phyloP scores from a whole-genome alignment of 352 stramenopile genomes.

The Globisporangium ultimum region DNA sequence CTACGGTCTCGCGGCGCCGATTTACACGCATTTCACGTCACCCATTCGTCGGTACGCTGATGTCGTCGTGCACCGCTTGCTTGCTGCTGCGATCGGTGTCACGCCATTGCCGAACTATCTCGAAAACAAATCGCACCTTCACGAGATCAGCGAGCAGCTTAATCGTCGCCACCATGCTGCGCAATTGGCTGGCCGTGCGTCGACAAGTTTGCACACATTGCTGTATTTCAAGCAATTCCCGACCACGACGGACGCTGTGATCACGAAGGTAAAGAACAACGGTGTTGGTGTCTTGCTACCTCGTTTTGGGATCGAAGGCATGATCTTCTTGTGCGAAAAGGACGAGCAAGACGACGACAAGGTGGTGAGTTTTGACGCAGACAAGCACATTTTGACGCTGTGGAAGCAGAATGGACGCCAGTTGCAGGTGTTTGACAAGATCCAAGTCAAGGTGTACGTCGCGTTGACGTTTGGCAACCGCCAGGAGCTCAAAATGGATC shows the following conservation, averaged over 20 bases:
- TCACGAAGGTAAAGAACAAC: conserved; percentile 95
- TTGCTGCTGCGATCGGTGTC: conserved; percentile 96
- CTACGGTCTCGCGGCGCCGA: conserved; percentile 96
- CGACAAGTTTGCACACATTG: conserved; percentile 96
- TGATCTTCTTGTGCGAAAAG: conserved; percentile 88
- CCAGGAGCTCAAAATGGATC: conserved; percentile 83
- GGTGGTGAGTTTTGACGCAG: conserved; percentile 50
- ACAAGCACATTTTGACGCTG: conserved; percentile 55
- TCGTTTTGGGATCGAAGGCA: conserved; percentile 98
- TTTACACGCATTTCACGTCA: conserved; percentile 99
- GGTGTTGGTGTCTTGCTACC: conserved; percentile 96
- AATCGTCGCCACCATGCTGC: conserved; percentile 96
- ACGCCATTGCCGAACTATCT: conserved; percentile 93
- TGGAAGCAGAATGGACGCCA: conserved; percentile 44
- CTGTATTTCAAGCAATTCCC: conserved; percentile 95
- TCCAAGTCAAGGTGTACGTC: conserved; percentile 80
- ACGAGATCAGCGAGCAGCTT: conserved; percentile 96
- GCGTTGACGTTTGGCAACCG: conserved; percentile 74
- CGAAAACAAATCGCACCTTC: conserved; percentile 91
- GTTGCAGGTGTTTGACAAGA: conserved; percentile 78
- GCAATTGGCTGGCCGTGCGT: conserved; percentile 95
- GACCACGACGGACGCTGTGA: conserved; percentile 87
- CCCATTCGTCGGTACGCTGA: conserved; percentile 98
- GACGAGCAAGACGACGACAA: conserved; percentile 55
- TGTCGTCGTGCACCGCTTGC: conserved; percentile 97